These are phyloP conservation scores for Dacryopinax primogenitus DNA, from an alignment of 768 basidiomycete species.

Conservation along the genomic window DNA sequence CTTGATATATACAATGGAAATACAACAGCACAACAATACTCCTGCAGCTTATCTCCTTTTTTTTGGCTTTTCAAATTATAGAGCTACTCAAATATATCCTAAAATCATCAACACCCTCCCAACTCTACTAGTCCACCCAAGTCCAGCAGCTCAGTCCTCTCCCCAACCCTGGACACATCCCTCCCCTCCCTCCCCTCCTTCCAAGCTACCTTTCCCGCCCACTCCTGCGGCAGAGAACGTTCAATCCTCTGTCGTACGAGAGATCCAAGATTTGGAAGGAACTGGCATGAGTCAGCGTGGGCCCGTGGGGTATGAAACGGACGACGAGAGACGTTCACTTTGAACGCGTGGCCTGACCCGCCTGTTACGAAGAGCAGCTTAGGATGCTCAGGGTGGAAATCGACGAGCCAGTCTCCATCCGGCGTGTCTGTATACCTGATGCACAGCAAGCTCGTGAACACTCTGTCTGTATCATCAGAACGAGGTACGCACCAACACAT, in stretches of 20 bases:
- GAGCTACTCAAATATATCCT: background rate
- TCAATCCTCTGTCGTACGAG: constrained; percentile 56
- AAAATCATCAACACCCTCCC: background rate
- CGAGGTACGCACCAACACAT: constrained; percentile 64
- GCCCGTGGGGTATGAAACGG: too few species aligned
- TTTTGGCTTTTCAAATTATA: too few species aligned
- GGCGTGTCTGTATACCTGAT: constrained; percentile 79
- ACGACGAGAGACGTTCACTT: too few species aligned
- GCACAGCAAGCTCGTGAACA: background rate
- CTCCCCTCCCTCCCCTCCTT: background rate
- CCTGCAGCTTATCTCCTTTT: too few species aligned
- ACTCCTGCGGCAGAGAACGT: constrained; percentile 40
- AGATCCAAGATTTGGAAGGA: constrained; percentile 2
- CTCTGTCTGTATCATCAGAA: background rate
- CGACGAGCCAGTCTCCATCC: constrained; percentile 83
- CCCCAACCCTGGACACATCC: constrained; percentile 2
- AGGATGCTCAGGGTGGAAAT: constrained; percentile 46
- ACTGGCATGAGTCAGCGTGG: background rate
- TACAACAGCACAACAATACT: too few species aligned
- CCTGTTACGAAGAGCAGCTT: constrained; percentile 70
- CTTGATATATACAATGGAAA: too few species aligned
- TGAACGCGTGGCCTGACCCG: constrained; percentile 80
- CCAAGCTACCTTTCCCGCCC: constrained; percentile 47
- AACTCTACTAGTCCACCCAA: background rate
- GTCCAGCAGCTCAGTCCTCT: background rate